These are phyloP conservation scores for Aspergillus nomiae DNA, from an alignment of 2,329 filamentous ascomycete genomes.

Conservation along the genomic window DNA sequence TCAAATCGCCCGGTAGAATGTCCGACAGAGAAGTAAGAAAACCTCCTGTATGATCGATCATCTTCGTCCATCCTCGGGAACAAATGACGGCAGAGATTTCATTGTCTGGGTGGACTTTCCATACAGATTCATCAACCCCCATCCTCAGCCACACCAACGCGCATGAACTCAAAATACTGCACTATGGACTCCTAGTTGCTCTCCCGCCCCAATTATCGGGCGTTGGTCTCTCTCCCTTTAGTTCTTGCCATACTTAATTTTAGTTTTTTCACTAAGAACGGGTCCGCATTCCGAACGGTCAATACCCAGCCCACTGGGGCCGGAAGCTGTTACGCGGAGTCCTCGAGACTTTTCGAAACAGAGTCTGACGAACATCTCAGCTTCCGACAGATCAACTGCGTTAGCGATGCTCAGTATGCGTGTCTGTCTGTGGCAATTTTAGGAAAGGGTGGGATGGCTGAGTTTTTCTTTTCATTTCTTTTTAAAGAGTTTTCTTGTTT, in stretches of 20 bases:
- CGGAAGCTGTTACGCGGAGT: conserved; percentile 18
- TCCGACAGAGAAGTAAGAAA: background rate
- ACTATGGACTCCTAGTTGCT: background rate
- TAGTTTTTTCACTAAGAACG: background rate
- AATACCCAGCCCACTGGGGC: conserved; percentile 18
- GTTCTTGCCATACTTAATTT: background rate
- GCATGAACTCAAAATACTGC: conserved; percentile 2
- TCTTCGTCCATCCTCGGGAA: background rate
- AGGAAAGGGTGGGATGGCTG: background rate
- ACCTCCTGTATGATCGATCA: background rate
- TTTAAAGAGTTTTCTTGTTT: background rate
- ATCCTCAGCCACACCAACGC: background rate
- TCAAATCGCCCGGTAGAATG: background rate
- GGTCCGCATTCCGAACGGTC: conserved; percentile 7
- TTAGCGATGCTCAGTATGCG: background rate
- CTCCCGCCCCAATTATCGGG: background rate
- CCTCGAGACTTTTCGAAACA: background rate
- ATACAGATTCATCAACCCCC: background rate
- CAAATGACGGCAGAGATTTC: background rate
- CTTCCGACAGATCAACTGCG: conserved; percentile 11
- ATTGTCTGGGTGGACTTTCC: background rate
- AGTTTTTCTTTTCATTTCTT: background rate
- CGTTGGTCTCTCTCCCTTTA: background rate
- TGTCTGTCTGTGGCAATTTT: background rate
- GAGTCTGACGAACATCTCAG: background rate